A percentile compares a stretch with the other conserved stretches of the same genome.
phyloP scores from a whole-genome alignment of 2,329 filamentous ascomycete species.

The Chrysoporthe cubensis region DNA sequence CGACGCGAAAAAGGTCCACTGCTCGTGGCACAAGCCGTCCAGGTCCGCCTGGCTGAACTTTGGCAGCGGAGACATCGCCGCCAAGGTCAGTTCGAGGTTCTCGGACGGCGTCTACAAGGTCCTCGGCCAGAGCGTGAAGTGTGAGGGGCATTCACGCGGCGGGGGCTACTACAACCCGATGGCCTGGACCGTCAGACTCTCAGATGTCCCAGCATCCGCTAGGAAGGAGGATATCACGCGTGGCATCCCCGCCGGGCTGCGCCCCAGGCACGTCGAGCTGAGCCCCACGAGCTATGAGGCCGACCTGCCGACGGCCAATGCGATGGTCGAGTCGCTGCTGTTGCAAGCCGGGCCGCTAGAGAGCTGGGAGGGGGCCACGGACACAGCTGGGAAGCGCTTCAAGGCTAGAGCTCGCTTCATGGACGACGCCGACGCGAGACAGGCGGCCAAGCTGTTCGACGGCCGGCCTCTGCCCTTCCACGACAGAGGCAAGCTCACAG shows the following conservation, averaged over 20 bases:
- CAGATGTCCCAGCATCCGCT: conserved; percentile 31
- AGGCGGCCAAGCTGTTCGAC: conserved; percentile 38
- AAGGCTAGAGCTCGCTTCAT: conserved; percentile 46
- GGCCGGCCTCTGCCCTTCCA: conserved; percentile 37
- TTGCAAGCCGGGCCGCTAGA: conserved; percentile 39
- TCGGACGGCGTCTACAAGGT: conserved; percentile 33
- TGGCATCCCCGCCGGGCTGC: conserved; percentile 30
- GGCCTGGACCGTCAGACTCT: conserved; percentile 35
- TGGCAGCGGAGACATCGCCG: conserved; percentile 28
- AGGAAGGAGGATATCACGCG: conserved; percentile 29
- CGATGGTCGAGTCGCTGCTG: too few relatives aligned
- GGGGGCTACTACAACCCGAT: conserved; percentile 12
- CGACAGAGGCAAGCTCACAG: conserved; percentile 35
- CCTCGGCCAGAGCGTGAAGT: conserved; percentile 29
- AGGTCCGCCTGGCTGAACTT: conserved; percentile 39
- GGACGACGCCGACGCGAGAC: conserved; percentile 42
- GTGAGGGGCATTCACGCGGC: conserved; percentile 12
- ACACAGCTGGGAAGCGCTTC: conserved; percentile 38
- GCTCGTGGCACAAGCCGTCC: conserved; percentile 42
- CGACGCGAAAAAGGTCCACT: conserved; percentile 33
- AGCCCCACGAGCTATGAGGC: conserved; percentile 32
- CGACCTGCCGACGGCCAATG: too few relatives aligned
- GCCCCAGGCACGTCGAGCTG: conserved; percentile 32
- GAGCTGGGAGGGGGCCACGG: conserved; percentile 36
- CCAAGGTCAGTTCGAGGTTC: conserved; percentile 32